A percentile compares a stretch with the other conserved stretches of the same genome.
phyloP scores from a whole-genome alignment of 129 eudicot species.

The Lonicera japonica region DNA sequence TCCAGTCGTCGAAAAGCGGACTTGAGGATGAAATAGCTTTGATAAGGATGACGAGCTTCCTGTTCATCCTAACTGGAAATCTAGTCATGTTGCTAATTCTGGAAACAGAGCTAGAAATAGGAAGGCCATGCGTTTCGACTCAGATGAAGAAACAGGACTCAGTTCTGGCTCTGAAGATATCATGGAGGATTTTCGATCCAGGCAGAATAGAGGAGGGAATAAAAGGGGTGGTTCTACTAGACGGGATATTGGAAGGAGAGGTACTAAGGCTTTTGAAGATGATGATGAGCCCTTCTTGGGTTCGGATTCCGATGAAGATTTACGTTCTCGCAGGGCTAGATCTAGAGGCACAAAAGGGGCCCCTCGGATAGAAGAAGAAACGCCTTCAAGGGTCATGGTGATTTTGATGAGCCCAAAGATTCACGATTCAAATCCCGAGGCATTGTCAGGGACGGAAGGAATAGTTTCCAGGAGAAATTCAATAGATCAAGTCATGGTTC shows the following conservation, averaged over 20 bases:
- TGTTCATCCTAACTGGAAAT: conserved; percentile 73
- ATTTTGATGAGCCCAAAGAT: conserved; percentile 10
- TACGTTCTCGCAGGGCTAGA: conserved; percentile 10
- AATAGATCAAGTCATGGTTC: conserved; percentile 12
- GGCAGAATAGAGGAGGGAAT: conserved; percentile 23
- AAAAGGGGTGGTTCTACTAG: conserved; percentile 16
- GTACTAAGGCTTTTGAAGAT: background rate
- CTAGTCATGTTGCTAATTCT: conserved; percentile 68
- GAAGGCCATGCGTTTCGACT: conserved; percentile 29
- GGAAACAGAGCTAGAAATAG: conserved; percentile 32
- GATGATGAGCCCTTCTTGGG: conserved; percentile 26
- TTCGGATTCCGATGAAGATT: conserved; percentile 29
- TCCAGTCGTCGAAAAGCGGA: conserved; percentile 18
- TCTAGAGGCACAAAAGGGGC: conserved; percentile 15
- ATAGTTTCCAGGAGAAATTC: conserved; percentile 8
- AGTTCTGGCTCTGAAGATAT: conserved; percentile 41
- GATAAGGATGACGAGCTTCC: conserved; percentile 79
- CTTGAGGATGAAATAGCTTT: conserved; percentile 48
- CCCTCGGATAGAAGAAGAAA: conserved; percentile 29
- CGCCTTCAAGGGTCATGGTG: conserved; percentile 25
- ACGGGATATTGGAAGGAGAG: conserved; percentile 13
- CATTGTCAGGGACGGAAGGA: conserved; percentile 8
- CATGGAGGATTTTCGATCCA: conserved; percentile 20
- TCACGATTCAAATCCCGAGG: conserved; percentile 5
- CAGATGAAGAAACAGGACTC: conserved; percentile 57